These are phyloP conservation scores for Ganoderma boninense DNA, from an alignment of 1,284 basidiomycete species.

Conservation along the genomic window DNA sequence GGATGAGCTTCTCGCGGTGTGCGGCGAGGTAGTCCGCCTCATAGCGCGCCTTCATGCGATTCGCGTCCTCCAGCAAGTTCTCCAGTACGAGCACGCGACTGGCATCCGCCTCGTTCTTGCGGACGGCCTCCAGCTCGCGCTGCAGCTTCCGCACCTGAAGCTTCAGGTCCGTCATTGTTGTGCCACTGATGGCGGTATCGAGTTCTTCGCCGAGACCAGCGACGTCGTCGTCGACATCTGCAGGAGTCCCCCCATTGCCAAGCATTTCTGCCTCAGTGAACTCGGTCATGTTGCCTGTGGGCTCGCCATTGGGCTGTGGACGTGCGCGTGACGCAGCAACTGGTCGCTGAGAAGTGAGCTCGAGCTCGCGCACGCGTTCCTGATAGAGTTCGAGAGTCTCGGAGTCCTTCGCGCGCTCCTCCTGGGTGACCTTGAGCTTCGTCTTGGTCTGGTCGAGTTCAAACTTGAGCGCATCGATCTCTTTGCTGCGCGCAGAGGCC, in stretches of 20 bases:
- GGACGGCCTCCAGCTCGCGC: constrained; percentile 80
- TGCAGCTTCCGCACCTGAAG: constrained; percentile 86
- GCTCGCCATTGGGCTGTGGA: constrained; percentile 28
- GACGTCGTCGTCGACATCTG: constrained; percentile 50
- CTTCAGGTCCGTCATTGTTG: constrained; percentile 92
- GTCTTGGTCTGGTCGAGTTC: constrained; percentile 80
- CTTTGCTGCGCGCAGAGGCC: constrained; percentile 67
- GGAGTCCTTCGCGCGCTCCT: constrained; percentile 80
- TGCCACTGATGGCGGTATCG: constrained; percentile 85
- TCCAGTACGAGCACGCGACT: constrained; percentile 85
- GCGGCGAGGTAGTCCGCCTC: constrained; percentile 89
- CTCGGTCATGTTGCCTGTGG: constrained; percentile 38
- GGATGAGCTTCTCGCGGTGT: constrained; percentile 83
- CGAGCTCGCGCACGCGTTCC: constrained; percentile 91
- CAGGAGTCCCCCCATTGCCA: constrained; percentile 39
- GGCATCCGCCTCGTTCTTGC: constrained; percentile 78
- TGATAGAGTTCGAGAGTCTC: constrained; percentile 91
- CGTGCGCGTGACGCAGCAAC: constrained; percentile 40
- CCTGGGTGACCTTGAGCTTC: constrained; percentile 72
- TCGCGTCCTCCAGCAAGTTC: constrained; percentile 91
- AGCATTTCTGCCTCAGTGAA: constrained; percentile 53
- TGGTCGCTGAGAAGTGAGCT: constrained; percentile 67
- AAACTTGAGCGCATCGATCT: constrained; percentile 76
- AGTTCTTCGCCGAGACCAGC: constrained; percentile 84
- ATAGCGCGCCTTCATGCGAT: constrained; percentile 88